Percentiles rank a stretch among this genome's conserved stretches.
phyloP scores from a whole-genome alignment of 2,329 filamentous ascomycete genomes.

The Neodidymelliopsis sp. region DNA sequence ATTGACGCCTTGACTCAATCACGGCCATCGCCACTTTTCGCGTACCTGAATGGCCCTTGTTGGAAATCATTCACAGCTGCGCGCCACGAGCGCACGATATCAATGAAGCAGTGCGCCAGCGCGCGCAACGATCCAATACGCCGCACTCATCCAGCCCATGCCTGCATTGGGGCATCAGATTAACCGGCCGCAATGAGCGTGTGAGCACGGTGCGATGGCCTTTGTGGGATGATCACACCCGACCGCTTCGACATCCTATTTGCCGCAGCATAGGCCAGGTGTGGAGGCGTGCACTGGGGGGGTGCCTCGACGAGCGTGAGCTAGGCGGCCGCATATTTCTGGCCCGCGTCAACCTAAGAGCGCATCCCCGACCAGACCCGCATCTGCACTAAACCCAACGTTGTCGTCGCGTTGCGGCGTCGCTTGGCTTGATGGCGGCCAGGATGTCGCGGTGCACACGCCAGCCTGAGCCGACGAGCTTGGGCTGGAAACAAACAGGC shows the following conservation, averaged over 20 bases:
- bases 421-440: conserved; percentile 38
- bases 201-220: conserved; percentile 31
- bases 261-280: conserved; percentile 37
- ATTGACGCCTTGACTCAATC: conserved; percentile 32
- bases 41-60: conserved; percentile 41
- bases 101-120: conserved; percentile 31
- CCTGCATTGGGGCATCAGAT: conserved; percentile 39
- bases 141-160: conserved; percentile 31
- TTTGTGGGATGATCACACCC: conserved; percentile 34
- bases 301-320: conserved; percentile 25
- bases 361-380: conserved; percentile 42
- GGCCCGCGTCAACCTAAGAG: conserved; percentile 37
- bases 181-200: conserved; percentile 39
- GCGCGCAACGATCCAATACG: conserved; percentile 43
- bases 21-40: conserved; percentile 39
- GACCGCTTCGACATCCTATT: conserved; percentile 44
- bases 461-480: conserved; percentile 35
- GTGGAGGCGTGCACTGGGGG: conserved; percentile 30
- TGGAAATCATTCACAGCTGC: conserved; percentile 19
- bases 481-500: conserved; percentile 43
- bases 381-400: conserved; percentile 41
- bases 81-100: conserved; percentile 43
- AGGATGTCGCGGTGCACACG: conserved; percentile 36
- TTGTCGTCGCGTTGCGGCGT: conserved; percentile 33
- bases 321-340: conserved; percentile 40